These are phyloP conservation scores for Fusarium veterinarium DNA, from an alignment of 2,329 filamentous ascomycete genomes.

Conservation along the genomic window DNA sequence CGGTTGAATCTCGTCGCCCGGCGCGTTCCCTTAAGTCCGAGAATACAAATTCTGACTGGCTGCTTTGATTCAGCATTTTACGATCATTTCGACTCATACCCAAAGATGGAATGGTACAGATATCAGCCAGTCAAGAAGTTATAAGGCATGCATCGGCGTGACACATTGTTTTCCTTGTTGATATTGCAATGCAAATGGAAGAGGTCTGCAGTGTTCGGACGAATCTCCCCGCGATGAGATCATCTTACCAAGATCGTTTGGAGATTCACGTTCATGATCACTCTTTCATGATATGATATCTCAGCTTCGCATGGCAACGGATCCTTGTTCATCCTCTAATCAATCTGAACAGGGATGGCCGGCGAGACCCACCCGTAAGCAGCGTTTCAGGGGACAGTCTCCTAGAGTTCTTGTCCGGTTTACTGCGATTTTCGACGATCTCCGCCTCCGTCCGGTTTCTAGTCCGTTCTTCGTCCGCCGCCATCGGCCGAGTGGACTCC, in stretches of 20 bases:
- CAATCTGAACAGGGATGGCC: neutral
- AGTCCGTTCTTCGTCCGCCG: neutral
- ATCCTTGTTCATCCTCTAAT: neutral
- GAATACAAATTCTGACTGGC: neutral
- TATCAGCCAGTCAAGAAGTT: neutral
- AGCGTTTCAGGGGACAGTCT: neutral
- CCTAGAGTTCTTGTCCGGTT: neutral
- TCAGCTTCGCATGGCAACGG: neutral
- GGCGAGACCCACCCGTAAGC: neutral
- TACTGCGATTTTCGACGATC: neutral
- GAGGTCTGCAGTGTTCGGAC: neutral
- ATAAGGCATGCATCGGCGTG: slow-evolving; percentile 8
- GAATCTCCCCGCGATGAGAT: neutral
- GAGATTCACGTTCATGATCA: neutral
- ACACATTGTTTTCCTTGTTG: neutral
- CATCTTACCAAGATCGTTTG: neutral
- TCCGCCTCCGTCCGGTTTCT: neutral
- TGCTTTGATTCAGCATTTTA: neutral
- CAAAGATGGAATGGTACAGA: neutral
- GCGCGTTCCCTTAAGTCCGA: slow-evolving; percentile 2
- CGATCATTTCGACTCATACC: slow-evolving; percentile 16
- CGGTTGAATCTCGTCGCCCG: neutral
- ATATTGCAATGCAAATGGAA: neutral
- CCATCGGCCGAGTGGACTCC: neutral
- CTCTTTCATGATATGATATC: neutral